phyloP scores from a whole-genome alignment of 2,329 filamentous ascomycete species.

The Monilinia vaccinii-corymbosi region DNA sequence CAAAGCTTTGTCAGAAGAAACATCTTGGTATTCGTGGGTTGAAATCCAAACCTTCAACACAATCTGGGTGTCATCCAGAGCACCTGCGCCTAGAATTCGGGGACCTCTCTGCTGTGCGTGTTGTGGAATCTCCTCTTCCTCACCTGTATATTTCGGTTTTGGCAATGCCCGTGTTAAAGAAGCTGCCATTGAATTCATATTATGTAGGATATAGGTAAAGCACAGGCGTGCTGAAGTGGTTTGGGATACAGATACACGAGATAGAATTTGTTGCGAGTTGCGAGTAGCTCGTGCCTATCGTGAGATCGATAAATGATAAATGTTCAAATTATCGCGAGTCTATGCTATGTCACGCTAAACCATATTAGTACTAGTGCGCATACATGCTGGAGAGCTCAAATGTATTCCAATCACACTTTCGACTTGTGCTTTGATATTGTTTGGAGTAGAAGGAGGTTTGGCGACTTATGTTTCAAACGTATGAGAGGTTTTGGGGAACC shows the following conservation, averaged over 20 bases:
- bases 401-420: no score
- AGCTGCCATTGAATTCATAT: conserved; percentile 58
- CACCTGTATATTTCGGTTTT: conserved; percentile 82
- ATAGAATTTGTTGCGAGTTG: not conserved
- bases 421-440: no score
- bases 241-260: not conserved
- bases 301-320: conserved; percentile 5
- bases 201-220: conserved; percentile 12
- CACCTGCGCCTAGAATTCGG: conserved; percentile 68
- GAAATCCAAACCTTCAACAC: conserved; percentile 55
- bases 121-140: conserved; percentile 70
- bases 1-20: conserved; percentile 19
- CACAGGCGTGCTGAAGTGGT: not conserved
- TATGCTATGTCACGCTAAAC: conserved; percentile 8
- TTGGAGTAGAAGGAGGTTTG: no score
- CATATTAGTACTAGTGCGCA: conserved; percentile 10
- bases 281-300: not conserved
- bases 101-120: conserved; percentile 70
- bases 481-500: not conserved
- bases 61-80: conserved; percentile 78
- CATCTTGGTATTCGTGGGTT: not conserved
- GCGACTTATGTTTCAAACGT: not conserved
- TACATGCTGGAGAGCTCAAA: not conserved
- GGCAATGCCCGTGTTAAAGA: conserved; percentile 75
- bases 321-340: conserved; percentile 12